Evolutionary conservation across 495 filamentous ascomycete species (phyloP), one percentile per base, ranked within the genome.

Genomic region (Podospora sp.): DNA sequence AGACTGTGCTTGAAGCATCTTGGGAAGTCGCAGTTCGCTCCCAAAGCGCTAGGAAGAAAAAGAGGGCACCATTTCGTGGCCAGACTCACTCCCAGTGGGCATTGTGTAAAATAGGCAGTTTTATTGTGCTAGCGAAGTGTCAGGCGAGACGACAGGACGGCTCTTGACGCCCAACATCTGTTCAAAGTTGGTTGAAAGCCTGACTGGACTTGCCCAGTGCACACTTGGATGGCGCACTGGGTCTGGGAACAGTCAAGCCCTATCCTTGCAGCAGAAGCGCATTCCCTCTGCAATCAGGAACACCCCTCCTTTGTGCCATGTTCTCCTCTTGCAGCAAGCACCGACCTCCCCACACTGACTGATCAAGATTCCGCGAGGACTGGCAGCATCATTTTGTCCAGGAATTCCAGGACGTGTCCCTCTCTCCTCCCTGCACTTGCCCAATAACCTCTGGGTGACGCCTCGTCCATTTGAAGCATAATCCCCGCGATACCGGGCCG

Each of bases 281-380:
- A 63, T 62, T 50, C 60, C 52, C 60, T 68, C n/a, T 62, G 66
- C 59, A 64, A 65, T 69, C 69, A 71, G 58, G 63, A 62, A 58
- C 70, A 72, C 70, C 70, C 70, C 70, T 72, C 70, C 62, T 72
- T 72, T 65, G 57, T 62, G 63, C 62, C 33, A 65, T 52, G 63
- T 62, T 50, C 55, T 49, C 40, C 57, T 60, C 14, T 27, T 63
- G 56, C 56, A 33, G 56, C 56, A 2, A 18, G 40, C 55, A 72
- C 73, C 61, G 33, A 63, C 22, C 61, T 52, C 61, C 73, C 73
- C 72, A 76, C 72, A 71, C 69, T 68, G 66, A 69, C 73, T 66
- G 69, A 63, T 65, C 65, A 67, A 49, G 50, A 26, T 27, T 33
- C 50, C 67, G 50, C 61, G 60, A 59, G 26, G 61, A 61, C 60